phyloP scores from a whole-genome alignment of 225 moss, liverwort and hornwort genomes.

The Antitrichia curtipendula region DNA sequence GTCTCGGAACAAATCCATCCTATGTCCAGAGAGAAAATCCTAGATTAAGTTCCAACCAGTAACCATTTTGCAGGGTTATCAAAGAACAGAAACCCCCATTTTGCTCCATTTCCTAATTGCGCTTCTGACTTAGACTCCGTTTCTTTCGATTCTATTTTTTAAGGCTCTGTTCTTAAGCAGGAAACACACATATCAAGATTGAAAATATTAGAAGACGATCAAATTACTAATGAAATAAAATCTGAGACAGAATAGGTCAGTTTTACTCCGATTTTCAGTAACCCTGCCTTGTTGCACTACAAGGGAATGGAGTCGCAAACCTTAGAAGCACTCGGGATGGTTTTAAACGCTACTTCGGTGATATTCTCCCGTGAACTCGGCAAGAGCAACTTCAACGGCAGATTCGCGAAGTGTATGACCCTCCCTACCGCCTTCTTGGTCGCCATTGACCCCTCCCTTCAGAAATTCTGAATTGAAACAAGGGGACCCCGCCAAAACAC shows the following conservation, averaged over 20 bases:
- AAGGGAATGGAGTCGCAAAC: constrained; percentile 8
- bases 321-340: constrained; percentile 95
- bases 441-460: constrained; percentile 8
- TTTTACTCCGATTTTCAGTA: not conserved
- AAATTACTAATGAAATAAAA: not conserved
- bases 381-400: constrained; percentile 72
- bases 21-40: not conserved
- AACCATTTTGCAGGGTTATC: not conserved
- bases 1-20: not conserved
- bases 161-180: not conserved
- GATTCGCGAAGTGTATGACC: constrained; percentile 79
- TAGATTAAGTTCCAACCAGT: not conserved
- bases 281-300: not conserved
- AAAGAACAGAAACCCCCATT: not conserved
- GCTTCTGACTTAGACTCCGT: not conserved
- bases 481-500: not conserved
- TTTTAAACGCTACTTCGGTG: constrained; percentile 93
- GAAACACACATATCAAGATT: not conserved
- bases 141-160: not conserved
- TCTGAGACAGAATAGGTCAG: not conserved
- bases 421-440: constrained; percentile 58
- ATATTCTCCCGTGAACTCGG: constrained; percentile 73
- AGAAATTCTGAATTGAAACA: not conserved
- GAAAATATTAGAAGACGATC: not conserved
- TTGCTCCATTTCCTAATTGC: not conserved